A percentile compares a stretch with the other conserved stretches of the same genome.
phyloP scores from a whole-genome alignment of 208 protist species.

The Wallacemonas rigidus region DNA sequence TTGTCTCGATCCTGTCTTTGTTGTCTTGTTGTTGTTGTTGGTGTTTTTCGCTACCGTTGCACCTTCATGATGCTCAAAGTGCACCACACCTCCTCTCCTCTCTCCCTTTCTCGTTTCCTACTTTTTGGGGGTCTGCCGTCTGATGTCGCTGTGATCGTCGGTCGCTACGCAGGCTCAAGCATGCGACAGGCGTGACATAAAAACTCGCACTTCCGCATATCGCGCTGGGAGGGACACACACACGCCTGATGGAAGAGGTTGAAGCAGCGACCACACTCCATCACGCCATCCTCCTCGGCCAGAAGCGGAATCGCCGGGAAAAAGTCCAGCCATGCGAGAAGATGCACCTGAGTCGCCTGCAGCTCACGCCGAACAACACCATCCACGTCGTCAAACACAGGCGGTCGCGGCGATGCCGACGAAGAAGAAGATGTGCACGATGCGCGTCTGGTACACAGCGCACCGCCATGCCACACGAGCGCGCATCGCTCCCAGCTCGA shows the following conservation, averaged over 20 bases:
- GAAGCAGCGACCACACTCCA: conserved; percentile 79
- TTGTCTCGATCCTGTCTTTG: background rate
- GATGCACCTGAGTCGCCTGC: background rate
- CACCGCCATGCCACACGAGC: conserved; percentile 3
- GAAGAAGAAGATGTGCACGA: background rate
- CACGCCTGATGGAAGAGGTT: conserved; percentile 78
- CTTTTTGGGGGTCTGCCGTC: background rate
- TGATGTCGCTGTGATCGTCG: background rate
- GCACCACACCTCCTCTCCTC: background rate
- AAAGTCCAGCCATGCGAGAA: conserved; percentile 30
- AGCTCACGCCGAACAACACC: background rate
- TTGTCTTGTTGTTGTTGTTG: background rate
- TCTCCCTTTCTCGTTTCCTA: background rate
- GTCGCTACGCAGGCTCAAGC: background rate
- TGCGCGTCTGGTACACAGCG: background rate
- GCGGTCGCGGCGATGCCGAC: background rate
- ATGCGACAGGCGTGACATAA: conserved; percentile 81
- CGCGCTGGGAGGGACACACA: conserved; percentile 65
- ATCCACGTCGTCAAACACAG: background rate
- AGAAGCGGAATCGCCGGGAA: conserved; percentile 39
- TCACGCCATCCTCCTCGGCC: conserved; percentile 64
- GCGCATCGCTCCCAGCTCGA: conserved; percentile 10
- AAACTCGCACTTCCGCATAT: conserved; percentile 47
- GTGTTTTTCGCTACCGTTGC: background rate
- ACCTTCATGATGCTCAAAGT: too few species aligned